These are phyloP conservation scores for Sclerotinia glacialis DNA, from an alignment of 2,329 filamentous ascomycete species.

Conservation along the genomic window DNA sequence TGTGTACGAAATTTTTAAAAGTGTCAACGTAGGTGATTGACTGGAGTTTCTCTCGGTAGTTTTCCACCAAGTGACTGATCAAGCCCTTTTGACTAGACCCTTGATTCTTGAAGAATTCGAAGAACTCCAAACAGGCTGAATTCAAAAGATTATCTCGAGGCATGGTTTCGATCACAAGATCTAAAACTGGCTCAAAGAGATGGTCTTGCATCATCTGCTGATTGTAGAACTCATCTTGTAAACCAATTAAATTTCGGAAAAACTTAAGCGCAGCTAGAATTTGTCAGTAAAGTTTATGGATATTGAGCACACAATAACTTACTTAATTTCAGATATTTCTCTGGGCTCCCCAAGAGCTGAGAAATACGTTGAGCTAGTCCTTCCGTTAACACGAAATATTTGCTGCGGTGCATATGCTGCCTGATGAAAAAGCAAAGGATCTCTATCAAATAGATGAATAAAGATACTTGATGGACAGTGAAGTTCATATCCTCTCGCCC, in stretches of 20 bases:
- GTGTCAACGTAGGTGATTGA: conserved; percentile 79
- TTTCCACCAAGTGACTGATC: conserved; percentile 79
- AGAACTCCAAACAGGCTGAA: conserved; percentile 90
- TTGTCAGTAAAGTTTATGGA: conserved; percentile 19
- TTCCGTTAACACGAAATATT: conserved; percentile 81
- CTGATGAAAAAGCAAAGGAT: conserved; percentile 92
- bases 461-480: conserved; percentile 77
- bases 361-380: conserved; percentile 74
- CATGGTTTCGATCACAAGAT: conserved; percentile 81
- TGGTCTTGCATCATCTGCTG: conserved; percentile 78
- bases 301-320: conserved; percentile 41
- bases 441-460: conserved; percentile 88
- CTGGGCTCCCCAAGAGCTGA: conserved; percentile 75
- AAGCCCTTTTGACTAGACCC: conserved; percentile 66
- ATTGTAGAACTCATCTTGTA: conserved; percentile 90
- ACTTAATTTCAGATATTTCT: conserved; percentile 93
- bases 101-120: conserved; percentile 84
- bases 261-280: conserved; percentile 80
- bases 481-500: conserved; percentile 66
- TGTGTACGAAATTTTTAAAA: conserved; percentile 71
- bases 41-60: conserved; percentile 74
- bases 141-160: conserved; percentile 90
- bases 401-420: conserved; percentile 81
- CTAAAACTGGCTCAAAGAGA: conserved; percentile 78
- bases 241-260: conserved; percentile 78